phyloP scores from a whole-genome alignment of 2,329 filamentous ascomycete species.

The Phialocephala subalpina region DNA sequence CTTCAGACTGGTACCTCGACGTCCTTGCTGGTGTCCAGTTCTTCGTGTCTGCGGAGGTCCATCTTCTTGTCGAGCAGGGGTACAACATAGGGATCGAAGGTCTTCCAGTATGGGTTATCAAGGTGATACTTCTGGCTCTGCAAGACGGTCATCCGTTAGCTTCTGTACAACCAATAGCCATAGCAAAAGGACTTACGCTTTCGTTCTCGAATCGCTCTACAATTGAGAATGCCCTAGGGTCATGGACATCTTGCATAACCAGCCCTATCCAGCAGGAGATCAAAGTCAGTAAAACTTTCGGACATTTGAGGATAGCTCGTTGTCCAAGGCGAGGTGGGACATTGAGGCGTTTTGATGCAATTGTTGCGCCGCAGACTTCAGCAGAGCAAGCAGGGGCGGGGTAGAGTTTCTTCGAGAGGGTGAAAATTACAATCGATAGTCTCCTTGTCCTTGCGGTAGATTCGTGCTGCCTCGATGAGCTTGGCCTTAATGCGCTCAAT shows the following conservation, averaged over 20 bases:
- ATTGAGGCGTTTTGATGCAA: neutral
- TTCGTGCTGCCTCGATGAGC: slow-evolving; percentile 76
- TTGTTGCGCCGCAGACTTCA: too few species aligned
- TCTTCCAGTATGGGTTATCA: slow-evolving; percentile 58
- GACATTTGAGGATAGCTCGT: neutral
- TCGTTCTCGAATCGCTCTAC: slow-evolving; percentile 78
- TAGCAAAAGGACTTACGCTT: slow-evolving; percentile 52
- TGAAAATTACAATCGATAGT: slow-evolving; percentile 53
- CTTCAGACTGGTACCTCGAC: slow-evolving; percentile 50
- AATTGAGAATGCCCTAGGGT: slow-evolving; percentile 75
- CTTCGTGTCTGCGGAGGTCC: slow-evolving; percentile 73
- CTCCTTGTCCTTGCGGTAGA: slow-evolving; percentile 77
- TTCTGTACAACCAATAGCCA: neutral
- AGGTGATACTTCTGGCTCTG: slow-evolving; percentile 69
- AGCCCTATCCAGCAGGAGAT: slow-evolving; percentile 59
- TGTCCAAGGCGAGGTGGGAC: slow-evolving; percentile 47
- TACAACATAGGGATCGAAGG: slow-evolving; percentile 77
- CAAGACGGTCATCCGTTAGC: slow-evolving; percentile 29
- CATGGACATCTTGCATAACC: slow-evolving; percentile 78
- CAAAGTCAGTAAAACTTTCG: too few species aligned
- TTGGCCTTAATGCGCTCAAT: slow-evolving; percentile 75
- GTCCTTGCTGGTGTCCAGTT: slow-evolving; percentile 65
- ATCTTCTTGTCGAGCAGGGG: slow-evolving; percentile 73
- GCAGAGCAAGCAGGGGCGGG: neutral
- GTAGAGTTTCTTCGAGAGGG: neutral